Evolutionary conservation across 768 basidiomycete genomes (phyloP), one percentile per base, ranked within the genome.

Genomic region (Termitomyces eurrhizus): DNA sequence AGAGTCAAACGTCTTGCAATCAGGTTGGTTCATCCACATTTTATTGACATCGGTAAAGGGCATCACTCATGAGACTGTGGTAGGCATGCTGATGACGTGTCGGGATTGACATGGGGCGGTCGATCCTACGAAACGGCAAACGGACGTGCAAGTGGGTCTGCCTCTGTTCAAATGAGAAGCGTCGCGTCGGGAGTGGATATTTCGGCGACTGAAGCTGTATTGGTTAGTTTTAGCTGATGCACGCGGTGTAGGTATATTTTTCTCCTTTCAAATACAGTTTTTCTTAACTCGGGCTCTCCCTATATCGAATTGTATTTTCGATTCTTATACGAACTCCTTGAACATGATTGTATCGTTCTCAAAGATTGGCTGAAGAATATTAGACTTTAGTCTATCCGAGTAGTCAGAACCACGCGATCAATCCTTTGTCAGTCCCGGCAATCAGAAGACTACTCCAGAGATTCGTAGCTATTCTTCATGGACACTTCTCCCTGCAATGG

Each of bases 81-180:
- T 52, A 84, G 81, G 26, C 76, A 78, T 57, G 80, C 84, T 3
- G 78, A 84, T 62, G 83, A 81, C 62, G 75, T 70, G 2, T 73
- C 77, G n/a, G 80, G 80, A 21, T 57, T 86, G 57, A 83, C 74
- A 4, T 84, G 84, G 83, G 85, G 79, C 51, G 84, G 84, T 1
- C 83, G 81, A 64, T 80, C 78, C 0, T 85, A 83, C 57, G 85
- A 85, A 66, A 85, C 83, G 0, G 56, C 63, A 35, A 66, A 80
- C 53, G 83, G 74, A 0, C 74, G 69, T 44, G 73, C 77, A 24
- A 69, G 69, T 39, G 83, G 84, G 3, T 62, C 46, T 12, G 59
- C 75, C 37, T 65, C 60, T 7, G 64, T 73, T 2, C 70, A 78
- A 52, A 73, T 41, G 0, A 62, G 65, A 12, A 51, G 59, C 7